A percentile compares a stretch with the other conserved stretches of the same genome.
Conservation (phyloP, 345 rosid species). For the Eucalyptus cloeziana region DNA sequence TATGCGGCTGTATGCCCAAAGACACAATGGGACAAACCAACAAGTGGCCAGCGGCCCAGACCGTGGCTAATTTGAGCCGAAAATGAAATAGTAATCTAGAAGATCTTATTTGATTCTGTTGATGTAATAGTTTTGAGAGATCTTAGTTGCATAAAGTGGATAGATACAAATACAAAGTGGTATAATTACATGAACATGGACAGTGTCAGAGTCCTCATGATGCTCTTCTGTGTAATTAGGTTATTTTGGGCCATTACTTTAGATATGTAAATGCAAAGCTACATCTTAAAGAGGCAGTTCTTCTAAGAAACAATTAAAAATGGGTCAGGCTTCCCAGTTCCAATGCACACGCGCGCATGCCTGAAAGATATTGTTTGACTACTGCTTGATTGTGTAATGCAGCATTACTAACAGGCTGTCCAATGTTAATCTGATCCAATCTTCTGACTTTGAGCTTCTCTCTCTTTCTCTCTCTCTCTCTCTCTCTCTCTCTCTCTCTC, state of each 20-base stretch:
- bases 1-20: background rate
- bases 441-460: constrained; percentile 1
- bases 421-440: background rate
- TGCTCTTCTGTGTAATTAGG: background rate
- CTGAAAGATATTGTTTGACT: background rate
- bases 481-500: background rate
- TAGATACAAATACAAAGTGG: background rate
- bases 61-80: background rate
- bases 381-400: background rate
- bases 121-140: background rate
- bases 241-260: background rate
- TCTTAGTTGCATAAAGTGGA: background rate
- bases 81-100: background rate
- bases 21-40: background rate
- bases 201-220: background rate
- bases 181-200: background rate
- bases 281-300: background rate
- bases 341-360: background rate
- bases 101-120: background rate
- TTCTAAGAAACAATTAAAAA: background rate
- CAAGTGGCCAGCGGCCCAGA: background rate
- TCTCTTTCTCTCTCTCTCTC: background rate
- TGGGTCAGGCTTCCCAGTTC: background rate
- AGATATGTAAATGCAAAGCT: background rate
- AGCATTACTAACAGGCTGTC: background rate